Evolutionary conservation across 441 rosid species (phyloP), one percentile per base, ranked within the genome.

Genomic region (Sinapis alba): DNA sequence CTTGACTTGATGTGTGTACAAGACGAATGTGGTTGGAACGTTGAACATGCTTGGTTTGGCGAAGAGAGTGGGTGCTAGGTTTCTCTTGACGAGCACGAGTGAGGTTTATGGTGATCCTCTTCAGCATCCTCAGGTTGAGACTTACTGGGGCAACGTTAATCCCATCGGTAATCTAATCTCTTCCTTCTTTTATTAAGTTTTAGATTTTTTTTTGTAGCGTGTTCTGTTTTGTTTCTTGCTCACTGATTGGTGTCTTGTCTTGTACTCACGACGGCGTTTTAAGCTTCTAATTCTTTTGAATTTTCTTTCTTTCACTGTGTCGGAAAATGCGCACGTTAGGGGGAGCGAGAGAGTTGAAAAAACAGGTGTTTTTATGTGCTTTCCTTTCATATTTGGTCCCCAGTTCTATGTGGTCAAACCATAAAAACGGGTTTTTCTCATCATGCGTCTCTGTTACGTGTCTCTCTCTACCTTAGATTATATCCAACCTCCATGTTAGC

Each of bases 121-220:
- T 3, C 92, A 90, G 75, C 97, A 89, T 77, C 97, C 97, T 13
- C 94, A 90, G 82, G 86, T 80, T 9, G 97, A 90, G 84, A 86
- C 94, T 65, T 91, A 91, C 75, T 91, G 94, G 94, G 97, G 97
- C 62, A 91, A 91, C 59, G 97, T 89, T 79, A 91, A 91, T 65
- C 97, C 97, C 62, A 91, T 91, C 10, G 94, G 97, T 90, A 71
- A 60, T 34, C 0, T 34, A 34, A 10, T 19, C 7, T 10, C 9
- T 51, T 51, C 6, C 58, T 19, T 53, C 26, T 43, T 53, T 41
- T 9, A 4, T 53, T 19, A 53, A 4, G 26, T 9, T 53, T 9
- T 53, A 19, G 26, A 15, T 15, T 8, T 2, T 10, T 32, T 30
- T 30, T 30, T 5, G 11, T 23, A 23, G 11, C 1, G 38, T 50